Evolutionary conservation across 2,329 filamentous ascomycete genomes (phyloP), one percentile per base, ranked within the genome.

Genomic region (Fusarium sacchari): DNA sequence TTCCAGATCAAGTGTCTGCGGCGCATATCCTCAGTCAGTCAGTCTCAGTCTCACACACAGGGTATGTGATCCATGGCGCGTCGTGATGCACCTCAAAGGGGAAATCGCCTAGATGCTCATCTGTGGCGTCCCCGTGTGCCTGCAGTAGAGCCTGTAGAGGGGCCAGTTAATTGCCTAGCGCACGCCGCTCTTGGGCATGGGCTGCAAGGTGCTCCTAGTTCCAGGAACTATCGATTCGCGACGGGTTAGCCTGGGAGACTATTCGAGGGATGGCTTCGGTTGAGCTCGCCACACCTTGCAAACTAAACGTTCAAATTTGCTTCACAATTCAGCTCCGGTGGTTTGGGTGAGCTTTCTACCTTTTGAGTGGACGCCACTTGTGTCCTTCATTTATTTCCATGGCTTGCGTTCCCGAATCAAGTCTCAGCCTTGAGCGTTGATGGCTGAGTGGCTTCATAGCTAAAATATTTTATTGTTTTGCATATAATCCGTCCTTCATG

Each of bases 191-290:
- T 49, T 42, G 60, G 55, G 40, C 26, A 65, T 49, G 53, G 30
- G 24, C 55, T 26, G 30, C 30, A 58, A 10, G 42, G 43, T 56
- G 37, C 42, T 28, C 34, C 37, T 77, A 78, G 76, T 64, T 69
- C 44, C 60, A 71, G 70, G 67, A 32, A 77, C 74, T 76, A 76
- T 76, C 69, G 74, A 71, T 71, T 66, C 66, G 47, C 32, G 60
- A 58, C 26, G 52, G 34, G 32, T 59, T 59, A 67, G 73, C n/a
- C 30, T 36, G 24, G 47, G 32, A 50, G 43, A 40, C 43, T 47
- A 55, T 40, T 56, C 56, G 42, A 65, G 50, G 53, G 46, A 50
- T 50, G 49, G 34, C 43, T 36, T 64, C 50, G 47, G 42, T 47
- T 67, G 52, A 57, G 47, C 42, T 73, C 50, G 69, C 65, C 72